These are phyloP conservation scores for Jacaranda copaia DNA, from an alignment of 257 asterid species.

Conservation along the genomic window DNA sequence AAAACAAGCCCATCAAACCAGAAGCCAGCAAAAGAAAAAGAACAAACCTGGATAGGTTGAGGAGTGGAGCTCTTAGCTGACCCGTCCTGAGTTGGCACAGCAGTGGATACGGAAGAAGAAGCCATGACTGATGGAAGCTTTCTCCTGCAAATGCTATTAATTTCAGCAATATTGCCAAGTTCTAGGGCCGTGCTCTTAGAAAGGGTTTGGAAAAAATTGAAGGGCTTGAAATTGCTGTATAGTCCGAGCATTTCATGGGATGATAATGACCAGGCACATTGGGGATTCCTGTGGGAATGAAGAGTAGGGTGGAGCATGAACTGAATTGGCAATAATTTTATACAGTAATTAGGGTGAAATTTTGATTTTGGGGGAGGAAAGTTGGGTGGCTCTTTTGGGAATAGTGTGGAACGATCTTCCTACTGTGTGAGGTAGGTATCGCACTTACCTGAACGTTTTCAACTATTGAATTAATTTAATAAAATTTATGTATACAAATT, in stretches of 20 bases:
- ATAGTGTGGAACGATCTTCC: no score
- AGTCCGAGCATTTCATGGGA: slow-evolving; percentile 41
- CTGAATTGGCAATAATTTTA: not conserved
- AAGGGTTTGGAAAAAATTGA: slow-evolving; percentile 23
- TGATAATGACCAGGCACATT: slow-evolving; percentile 46
- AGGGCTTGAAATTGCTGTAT: slow-evolving; percentile 11
- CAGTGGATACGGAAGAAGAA: slow-evolving; percentile 43
- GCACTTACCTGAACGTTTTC: no score
- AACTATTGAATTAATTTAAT: no score
- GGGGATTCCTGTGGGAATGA: not conserved
- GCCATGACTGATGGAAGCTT: slow-evolving; percentile 49
- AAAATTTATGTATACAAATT: no score
- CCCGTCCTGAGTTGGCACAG: slow-evolving; percentile 27
- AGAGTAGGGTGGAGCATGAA: not conserved
- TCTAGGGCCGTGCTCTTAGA: not conserved
- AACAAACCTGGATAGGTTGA: slow-evolving; percentile 57
- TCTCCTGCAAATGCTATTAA: slow-evolving; percentile 5
- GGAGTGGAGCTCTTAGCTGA: slow-evolving; percentile 35
- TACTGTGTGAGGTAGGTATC: no score
- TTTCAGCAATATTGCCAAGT: slow-evolving; percentile 3
- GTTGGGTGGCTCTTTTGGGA: no score
- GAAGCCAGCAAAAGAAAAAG: not conserved
- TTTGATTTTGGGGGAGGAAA: no score
- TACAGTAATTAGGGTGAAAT: not conserved
- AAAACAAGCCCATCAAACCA: slow-evolving; percentile 17